phyloP scores from a whole-genome alignment of 192 early-diverging fungal species.

The Dissophora ornata region DNA sequence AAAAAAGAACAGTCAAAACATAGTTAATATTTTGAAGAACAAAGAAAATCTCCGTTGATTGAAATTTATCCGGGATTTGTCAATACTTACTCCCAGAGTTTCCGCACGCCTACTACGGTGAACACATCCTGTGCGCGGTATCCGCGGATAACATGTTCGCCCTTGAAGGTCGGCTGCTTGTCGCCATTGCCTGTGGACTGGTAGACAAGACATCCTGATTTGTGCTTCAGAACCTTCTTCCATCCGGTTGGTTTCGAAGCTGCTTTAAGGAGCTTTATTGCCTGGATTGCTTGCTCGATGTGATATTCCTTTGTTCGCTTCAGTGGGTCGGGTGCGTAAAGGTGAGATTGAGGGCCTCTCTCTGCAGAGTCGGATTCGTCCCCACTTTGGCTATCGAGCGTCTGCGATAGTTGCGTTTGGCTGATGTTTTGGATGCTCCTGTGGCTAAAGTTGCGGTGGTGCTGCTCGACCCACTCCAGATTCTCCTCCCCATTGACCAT shows the following conservation, averaged over 20 bases:
- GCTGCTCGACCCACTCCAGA: conserved; percentile 45
- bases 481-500: conserved; percentile 16
- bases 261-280: conserved; percentile 58
- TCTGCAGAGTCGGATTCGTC: conserved; percentile 45
- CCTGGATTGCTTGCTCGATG: conserved; percentile 62
- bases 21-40: not conserved
- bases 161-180: conserved; percentile 66
- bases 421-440: conserved; percentile 4
- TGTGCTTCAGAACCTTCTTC: conserved; percentile 66
- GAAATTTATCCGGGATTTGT: too few species aligned
- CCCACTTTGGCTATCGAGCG: conserved; percentile 23
- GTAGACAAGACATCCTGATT: conserved; percentile 63
- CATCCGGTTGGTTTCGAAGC: conserved; percentile 56
- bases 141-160: conserved; percentile 60
- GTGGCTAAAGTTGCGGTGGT: conserved; percentile 25
- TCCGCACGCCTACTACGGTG: conserved; percentile 65
- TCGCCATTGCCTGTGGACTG: conserved; percentile 58
- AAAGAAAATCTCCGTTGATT: not conserved
- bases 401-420: too few species aligned
- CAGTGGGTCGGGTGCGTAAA: conserved; percentile 34
- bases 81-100: conserved; percentile 63
- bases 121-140: conserved; percentile 64
- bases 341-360: conserved; percentile 21
- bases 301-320: conserved; percentile 54
- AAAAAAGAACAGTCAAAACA: not conserved